Evolutionary conservation across 2,329 filamentous ascomycete species (phyloP).

Genomic region (Epicoccum nigrum): DNA sequence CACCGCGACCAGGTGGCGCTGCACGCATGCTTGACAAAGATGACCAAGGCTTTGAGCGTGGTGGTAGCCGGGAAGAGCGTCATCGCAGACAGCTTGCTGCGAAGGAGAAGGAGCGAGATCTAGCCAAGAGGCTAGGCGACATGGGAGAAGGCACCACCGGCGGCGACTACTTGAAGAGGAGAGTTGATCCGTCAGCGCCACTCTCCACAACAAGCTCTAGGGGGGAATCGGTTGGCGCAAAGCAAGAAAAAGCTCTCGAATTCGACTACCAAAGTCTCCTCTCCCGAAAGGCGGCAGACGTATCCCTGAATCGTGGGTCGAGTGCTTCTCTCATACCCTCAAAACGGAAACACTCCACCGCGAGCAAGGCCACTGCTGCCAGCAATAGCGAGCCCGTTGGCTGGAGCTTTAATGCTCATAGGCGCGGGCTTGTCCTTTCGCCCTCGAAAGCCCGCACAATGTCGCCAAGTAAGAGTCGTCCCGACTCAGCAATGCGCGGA

Average conservation of each 20-base stretch:
- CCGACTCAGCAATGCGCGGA: conserved; percentile 33
- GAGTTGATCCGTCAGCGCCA: conserved; percentile 26
- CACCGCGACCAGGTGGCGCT: conserved; percentile 55
- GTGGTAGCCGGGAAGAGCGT: conserved; percentile 68
- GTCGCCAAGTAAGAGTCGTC: conserved; percentile 13
- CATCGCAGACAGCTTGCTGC: conserved; percentile 68
- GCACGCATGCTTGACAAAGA: conserved; percentile 70
- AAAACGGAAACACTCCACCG: conserved; percentile 50
- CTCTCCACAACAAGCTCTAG: conserved; percentile 27
- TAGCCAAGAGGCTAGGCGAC: conserved; percentile 70
- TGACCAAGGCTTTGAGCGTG: conserved; percentile 50
- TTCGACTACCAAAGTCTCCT: conserved; percentile 51
- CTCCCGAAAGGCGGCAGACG: conserved; percentile 51
- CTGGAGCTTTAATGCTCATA: conserved; percentile 56
- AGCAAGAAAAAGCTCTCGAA: conserved; percentile 23
- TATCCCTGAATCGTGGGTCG: conserved; percentile 39
- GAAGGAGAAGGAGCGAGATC: conserved; percentile 73
- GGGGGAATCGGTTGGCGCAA: conserved; percentile 24
- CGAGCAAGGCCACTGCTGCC: conserved; percentile 37
- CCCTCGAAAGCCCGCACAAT: conserved; percentile 37
- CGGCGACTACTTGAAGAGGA: conserved; percentile 69
- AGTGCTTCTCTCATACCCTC: conserved; percentile 39
- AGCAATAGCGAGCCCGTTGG: conserved; percentile 50
- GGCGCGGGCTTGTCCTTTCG: conserved; percentile 47
- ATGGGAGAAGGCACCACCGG: conserved; percentile 68